A percentile compares a stretch with the other conserved stretches of the same genome.
phyloP scores from a whole-genome alignment of 164 flowering plant species.

The Houttuynia cordata region DNA sequence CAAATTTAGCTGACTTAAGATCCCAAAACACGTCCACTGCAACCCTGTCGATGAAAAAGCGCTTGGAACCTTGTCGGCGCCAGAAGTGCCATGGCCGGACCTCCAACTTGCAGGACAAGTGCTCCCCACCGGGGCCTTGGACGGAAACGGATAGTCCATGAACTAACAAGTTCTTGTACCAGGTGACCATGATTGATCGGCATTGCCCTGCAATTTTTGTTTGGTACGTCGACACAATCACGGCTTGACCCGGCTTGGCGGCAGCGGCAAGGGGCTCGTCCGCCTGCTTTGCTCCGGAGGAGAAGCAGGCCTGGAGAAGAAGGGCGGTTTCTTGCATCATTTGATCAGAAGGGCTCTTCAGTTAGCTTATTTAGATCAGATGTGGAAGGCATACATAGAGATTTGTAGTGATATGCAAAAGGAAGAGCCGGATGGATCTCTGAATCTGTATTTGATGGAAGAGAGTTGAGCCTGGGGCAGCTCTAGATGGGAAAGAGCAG shows the following conservation, averaged over 20 bases:
- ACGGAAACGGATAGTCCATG: conserved; percentile 59
- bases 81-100: conserved; percentile 68
- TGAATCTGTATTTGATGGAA: no score
- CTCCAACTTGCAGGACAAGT: conserved; percentile 53
- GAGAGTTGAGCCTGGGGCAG: neutral
- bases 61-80: conserved; percentile 55
- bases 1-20: conserved; percentile 49
- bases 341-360: neutral
- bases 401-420: no score
- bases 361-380: no score
- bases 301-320: conserved; percentile 62
- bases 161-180: conserved; percentile 63
- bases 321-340: conserved; percentile 63
- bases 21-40: conserved; percentile 52
- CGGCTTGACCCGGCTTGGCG: conserved; percentile 41
- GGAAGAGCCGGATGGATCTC: no score
- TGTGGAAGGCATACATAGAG: no score
- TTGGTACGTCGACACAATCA: conserved; percentile 18
- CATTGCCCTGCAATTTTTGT: conserved; percentile 36
- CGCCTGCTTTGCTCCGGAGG: conserved; percentile 29
- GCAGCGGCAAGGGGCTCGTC: conserved; percentile 25
- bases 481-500: neutral
- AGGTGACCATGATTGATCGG: conserved; percentile 52
- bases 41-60: conserved; percentile 30
- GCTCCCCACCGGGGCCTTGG: conserved; percentile 29